A percentile compares a stretch with the other conserved stretches of the same genome.
These are phyloP conservation scores for Alternaria conjuncta DNA, from an alignment of 2,329 filamentous ascomycete species.

Conservation along the genomic window DNA sequence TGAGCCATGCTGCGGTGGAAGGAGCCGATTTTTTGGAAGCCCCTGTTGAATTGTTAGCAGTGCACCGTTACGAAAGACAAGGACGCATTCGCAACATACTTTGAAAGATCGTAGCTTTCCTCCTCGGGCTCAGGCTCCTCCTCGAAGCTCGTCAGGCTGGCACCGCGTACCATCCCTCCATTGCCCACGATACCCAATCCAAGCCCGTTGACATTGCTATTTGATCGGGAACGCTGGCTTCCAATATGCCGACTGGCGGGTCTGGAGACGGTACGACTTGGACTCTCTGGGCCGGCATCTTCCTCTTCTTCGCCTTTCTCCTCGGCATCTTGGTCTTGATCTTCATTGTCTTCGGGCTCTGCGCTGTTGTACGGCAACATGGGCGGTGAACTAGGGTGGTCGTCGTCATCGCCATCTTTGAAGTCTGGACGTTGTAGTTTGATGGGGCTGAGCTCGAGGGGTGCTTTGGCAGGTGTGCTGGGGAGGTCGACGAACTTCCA, in stretches of 20 bases:
- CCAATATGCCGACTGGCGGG: slow-evolving; percentile 43
- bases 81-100: slow-evolving; percentile 46
- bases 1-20: slow-evolving; percentile 51
- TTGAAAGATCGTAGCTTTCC: slow-evolving; percentile 57
- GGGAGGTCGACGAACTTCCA: slow-evolving; percentile 84
- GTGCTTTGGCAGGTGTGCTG: slow-evolving; percentile 68
- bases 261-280: slow-evolving; percentile 43
- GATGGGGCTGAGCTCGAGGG: slow-evolving; percentile 44
- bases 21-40: slow-evolving; percentile 57
- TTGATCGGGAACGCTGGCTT: slow-evolving; percentile 37
- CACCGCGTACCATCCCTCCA: slow-evolving; percentile 45
- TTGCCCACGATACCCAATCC: slow-evolving; percentile 26
- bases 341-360: slow-evolving; percentile 40
- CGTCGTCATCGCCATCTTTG: slow-evolving; percentile 39
- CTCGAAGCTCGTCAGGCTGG: slow-evolving; percentile 44
- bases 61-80: accelerated
- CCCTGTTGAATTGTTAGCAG: slow-evolving; percentile 44
- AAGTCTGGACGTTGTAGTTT: slow-evolving; percentile 42
- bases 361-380: slow-evolving; percentile 34
- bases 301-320: slow-evolving; percentile 44
- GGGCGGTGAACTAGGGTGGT: slow-evolving; percentile 45
- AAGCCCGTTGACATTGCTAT: slow-evolving; percentile 39
- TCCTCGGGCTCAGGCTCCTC: slow-evolving; percentile 53
- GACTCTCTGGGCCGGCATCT: slow-evolving; percentile 42
- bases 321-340: slow-evolving; percentile 40